Percentiles rank a stretch among this genome's conserved stretches.
phyloP scores from a whole-genome alignment of 495 filamentous ascomycete genomes.

The Hypoxylon lienhwacheense region DNA sequence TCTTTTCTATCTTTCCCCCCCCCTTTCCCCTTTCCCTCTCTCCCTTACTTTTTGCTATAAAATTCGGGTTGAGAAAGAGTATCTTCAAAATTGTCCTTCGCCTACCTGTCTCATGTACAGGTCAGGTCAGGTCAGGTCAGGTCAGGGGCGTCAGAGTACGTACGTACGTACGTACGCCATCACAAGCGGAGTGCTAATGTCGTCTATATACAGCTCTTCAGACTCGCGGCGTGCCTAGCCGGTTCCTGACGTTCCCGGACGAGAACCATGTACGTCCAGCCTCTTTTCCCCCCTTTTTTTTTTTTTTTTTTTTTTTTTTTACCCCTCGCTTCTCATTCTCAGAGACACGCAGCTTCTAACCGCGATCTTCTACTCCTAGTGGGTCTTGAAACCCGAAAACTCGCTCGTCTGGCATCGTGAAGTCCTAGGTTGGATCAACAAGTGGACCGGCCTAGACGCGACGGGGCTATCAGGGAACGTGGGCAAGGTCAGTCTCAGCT shows the following conservation, averaged over 20 bases:
- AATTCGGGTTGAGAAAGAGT: too few species aligned
- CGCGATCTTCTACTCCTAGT: slow-evolving; percentile 55
- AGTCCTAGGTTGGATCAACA: slow-evolving; percentile 88
- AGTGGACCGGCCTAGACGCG: slow-evolving; percentile 62
- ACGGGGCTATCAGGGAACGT: slow-evolving; percentile 19
- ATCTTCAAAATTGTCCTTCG: too few species aligned
- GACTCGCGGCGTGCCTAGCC: slow-evolving; percentile 67
- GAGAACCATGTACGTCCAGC: slow-evolving; percentile 64
- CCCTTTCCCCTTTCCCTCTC: too few species aligned
- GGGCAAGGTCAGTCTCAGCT: slow-evolving; percentile 16
- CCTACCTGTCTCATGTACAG: too few species aligned
- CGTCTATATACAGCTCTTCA: slow-evolving; percentile 62
- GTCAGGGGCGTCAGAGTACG: too few species aligned
- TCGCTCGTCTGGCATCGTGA: slow-evolving; percentile 87
- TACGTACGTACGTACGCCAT: not conserved
- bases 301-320: too few species aligned
- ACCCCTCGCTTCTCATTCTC: too few species aligned
- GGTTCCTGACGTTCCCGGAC: slow-evolving; percentile 82
- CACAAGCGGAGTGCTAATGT: slow-evolving; percentile 6
- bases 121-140: too few species aligned
- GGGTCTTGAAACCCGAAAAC: slow-evolving; percentile 92
- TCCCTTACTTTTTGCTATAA: too few species aligned
- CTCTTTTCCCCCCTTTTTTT: too few species aligned
- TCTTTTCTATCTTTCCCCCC: too few species aligned
- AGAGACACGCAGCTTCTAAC: slow-evolving; percentile 11